A percentile compares a stretch with the other conserved stretches of the same genome.
phyloP scores from a whole-genome alignment of 139 green algal genomes.

The Pseudopediastrum boryanum region DNA sequence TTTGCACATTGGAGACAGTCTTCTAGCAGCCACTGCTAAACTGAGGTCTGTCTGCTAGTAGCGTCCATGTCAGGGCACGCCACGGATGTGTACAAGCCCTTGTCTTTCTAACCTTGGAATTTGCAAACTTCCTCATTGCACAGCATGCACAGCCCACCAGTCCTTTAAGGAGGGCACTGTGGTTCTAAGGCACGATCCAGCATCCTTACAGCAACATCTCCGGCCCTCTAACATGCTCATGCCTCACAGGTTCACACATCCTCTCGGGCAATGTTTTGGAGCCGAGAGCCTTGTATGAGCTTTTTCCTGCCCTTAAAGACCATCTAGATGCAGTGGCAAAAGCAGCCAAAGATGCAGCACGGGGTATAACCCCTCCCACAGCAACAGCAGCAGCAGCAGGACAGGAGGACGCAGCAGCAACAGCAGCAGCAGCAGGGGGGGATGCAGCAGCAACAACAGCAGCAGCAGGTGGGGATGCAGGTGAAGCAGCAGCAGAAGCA shows the following conservation, averaged over 20 bases:
- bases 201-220: background rate
- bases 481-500: too few species aligned
- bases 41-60: background rate
- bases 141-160: background rate
- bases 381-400: too few species aligned
- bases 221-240: background rate
- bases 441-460: too few species aligned
- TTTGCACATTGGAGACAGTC: too few species aligned
- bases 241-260: slow-evolving; percentile 73
- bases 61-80: too few species aligned
- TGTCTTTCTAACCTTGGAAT: background rate
- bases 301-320: slow-evolving; percentile 87
- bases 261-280: slow-evolving; percentile 92
- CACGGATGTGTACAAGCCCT: background rate
- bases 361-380: too few species aligned
- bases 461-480: too few species aligned
- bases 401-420: too few species aligned
- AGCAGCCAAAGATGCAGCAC: too few species aligned
- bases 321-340: too few species aligned
- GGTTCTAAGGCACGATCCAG: background rate
- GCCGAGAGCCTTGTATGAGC: slow-evolving; percentile 81
- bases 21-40: background rate
- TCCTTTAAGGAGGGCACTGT: background rate
- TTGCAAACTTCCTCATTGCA: background rate
- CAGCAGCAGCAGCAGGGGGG: too few species aligned